Evolutionary conservation across 257 asterid genomes (phyloP).

Genomic region (Solanum chmielewskii): DNA sequence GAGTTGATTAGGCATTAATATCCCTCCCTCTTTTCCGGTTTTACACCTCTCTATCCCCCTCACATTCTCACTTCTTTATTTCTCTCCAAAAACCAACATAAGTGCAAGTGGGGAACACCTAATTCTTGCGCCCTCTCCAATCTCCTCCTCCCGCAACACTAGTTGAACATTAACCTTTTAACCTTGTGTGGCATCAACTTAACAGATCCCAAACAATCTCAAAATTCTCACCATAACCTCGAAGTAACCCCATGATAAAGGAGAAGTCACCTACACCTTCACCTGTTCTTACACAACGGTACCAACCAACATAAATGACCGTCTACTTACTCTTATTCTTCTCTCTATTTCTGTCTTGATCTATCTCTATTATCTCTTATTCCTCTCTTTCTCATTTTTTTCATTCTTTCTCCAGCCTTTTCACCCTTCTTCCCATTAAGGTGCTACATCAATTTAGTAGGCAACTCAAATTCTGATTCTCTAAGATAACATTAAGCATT

Average conservation of each 20-base stretch:
- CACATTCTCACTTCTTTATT: background rate
- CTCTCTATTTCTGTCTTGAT: background rate
- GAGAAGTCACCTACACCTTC: background rate
- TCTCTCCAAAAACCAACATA: background rate
- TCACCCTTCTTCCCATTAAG: background rate
- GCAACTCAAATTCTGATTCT: background rate
- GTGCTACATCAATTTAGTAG: background rate
- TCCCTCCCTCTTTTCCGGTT: background rate
- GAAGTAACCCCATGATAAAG: background rate
- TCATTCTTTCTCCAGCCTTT: background rate
- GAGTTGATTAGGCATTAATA: background rate
- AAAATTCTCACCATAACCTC: background rate
- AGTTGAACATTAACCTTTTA: background rate
- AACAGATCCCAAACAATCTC: background rate
- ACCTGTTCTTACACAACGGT: background rate
- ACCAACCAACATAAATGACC: background rate
- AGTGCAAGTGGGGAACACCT: background rate
- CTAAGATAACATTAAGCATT: background rate
- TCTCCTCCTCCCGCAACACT: background rate
- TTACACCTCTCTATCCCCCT: background rate
- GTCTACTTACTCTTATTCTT: background rate
- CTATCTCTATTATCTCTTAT: background rate
- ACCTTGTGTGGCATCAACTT: background rate
- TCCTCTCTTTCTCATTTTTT: background rate
- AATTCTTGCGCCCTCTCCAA: background rate